Evolutionary conservation across 164 flowering plant genomes (phyloP).

Genomic region (Stephania cephalantha): DNA sequence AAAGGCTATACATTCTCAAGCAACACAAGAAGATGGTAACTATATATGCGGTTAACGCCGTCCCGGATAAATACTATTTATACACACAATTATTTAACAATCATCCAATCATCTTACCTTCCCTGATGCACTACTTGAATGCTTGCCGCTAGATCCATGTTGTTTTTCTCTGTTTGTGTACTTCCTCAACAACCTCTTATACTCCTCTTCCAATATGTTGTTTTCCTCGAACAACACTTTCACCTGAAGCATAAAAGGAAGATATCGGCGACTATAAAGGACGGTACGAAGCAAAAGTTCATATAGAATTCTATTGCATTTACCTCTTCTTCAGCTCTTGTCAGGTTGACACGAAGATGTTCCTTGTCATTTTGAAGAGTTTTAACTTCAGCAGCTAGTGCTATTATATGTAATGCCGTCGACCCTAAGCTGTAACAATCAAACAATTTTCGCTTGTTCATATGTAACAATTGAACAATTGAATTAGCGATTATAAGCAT

Average conservation of each 20-base stretch:
- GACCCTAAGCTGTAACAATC: constrained; percentile 51
- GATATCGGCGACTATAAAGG: neutral
- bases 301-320: neutral
- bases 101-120: constrained; percentile 42
- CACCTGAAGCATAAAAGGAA: constrained; percentile 32
- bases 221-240: constrained; percentile 54
- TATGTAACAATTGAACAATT: constrained; percentile 17
- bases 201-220: constrained; percentile 55
- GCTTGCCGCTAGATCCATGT: constrained; percentile 49
- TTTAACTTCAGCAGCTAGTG: constrained; percentile 44
- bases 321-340: constrained; percentile 80
- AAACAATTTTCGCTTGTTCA: neutral
- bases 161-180: constrained; percentile 29
- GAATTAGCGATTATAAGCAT: neutral
- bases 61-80: neutral
- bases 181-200: constrained; percentile 51
- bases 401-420: constrained; percentile 39
- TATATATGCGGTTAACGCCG: too few relatives aligned
- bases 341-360: constrained; percentile 48
- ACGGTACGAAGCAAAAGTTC: neutral
- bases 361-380: constrained; percentile 54
- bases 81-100: neutral
- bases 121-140: constrained; percentile 38
- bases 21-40: too few relatives aligned
- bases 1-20: too few relatives aligned